A percentile compares a stretch with the other conserved stretches of the same genome.
phyloP scores from a whole-genome alignment of 2,329 filamentous ascomycete genomes.

The Beauveria bassiana region DNA sequence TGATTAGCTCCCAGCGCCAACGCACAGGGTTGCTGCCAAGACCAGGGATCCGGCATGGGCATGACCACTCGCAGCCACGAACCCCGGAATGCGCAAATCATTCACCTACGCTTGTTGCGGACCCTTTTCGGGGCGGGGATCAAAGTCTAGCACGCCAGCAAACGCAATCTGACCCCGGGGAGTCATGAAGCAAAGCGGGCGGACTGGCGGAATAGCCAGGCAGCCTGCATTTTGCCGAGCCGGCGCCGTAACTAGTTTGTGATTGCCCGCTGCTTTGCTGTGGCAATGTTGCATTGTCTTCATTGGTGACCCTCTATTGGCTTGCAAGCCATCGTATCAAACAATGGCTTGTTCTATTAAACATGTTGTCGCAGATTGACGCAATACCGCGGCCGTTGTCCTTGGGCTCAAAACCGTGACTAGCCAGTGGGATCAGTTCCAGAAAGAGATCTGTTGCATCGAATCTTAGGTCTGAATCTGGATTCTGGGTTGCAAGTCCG shows the following conservation, averaged over 20 bases:
- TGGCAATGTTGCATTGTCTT: not conserved
- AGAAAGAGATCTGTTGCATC: not conserved
- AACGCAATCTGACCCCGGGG: slow-evolving; percentile 7
- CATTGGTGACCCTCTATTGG: not conserved
- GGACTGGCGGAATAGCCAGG: slow-evolving; percentile 4
- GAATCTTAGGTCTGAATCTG: not conserved
- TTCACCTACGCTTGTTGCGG: not conserved
- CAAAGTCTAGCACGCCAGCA: slow-evolving; percentile 2
- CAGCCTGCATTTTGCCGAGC: slow-evolving; percentile 7
- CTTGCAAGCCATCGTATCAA: slow-evolving; percentile 5
- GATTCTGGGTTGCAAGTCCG: not conserved
- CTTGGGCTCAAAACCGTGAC: too few relatives aligned
- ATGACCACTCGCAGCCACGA: slow-evolving; percentile 1
- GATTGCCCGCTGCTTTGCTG: not conserved
- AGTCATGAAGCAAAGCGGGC: not conserved
- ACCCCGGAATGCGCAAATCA: slow-evolving; percentile 5
- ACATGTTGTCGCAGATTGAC: too few relatives aligned
- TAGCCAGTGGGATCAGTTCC: not conserved
- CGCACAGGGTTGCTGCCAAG: slow-evolving; percentile 10
- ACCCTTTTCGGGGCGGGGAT: not conserved
- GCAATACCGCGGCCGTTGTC: too few relatives aligned
- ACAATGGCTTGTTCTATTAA: not conserved
- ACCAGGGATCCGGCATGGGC: slow-evolving; percentile 8
- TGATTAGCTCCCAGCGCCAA: not conserved
- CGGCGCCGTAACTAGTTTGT: slow-evolving; percentile 3